Conservation (phyloP, 2,329 filamentous ascomycete species). For the Nemania abortiva region DNA sequence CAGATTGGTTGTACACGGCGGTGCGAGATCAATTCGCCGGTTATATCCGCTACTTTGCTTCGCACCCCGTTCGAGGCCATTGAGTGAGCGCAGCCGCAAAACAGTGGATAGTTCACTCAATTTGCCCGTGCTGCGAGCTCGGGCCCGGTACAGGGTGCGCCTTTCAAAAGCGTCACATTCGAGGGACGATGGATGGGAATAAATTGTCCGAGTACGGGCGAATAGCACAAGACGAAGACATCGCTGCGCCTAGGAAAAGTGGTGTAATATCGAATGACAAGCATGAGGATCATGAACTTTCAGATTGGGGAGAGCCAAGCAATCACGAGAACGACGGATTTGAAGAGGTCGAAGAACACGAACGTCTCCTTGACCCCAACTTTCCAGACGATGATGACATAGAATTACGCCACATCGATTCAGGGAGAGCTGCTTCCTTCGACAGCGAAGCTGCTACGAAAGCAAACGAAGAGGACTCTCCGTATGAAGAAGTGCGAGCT, state of each 20-base stretch:
- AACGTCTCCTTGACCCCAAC: slow-evolving; percentile 68
- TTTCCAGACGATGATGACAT: slow-evolving; percentile 60
- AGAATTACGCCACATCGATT: slow-evolving; percentile 46
- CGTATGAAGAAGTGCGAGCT: slow-evolving; percentile 74
- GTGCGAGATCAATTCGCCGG: background rate
- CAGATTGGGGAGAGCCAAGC: slow-evolving; percentile 51
- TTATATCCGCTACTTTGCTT: background rate
- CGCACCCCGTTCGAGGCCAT: background rate
- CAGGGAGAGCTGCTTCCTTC: slow-evolving; percentile 41
- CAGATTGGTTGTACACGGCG: background rate
- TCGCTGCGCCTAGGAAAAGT: slow-evolving; percentile 1
- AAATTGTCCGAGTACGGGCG: background rate
- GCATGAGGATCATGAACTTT: slow-evolving; percentile 30
- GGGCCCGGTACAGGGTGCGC: background rate
- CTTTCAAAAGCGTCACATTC: background rate
- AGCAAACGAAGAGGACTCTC: slow-evolving; percentile 66
- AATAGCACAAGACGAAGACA: slow-evolving; percentile 3
- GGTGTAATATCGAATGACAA: background rate
- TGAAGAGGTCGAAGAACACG: slow-evolving; percentile 64
- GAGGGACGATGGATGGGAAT: slow-evolving; percentile 23
- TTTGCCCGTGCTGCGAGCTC: background rate
- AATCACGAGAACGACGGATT: slow-evolving; percentile 54
- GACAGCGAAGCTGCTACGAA: slow-evolving; percentile 51
- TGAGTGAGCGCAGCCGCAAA: background rate
- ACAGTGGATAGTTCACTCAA: background rate